Percentiles rank a stretch among this genome's conserved stretches.
Evolutionary conservation across 805 yeast species (phyloP).

Genomic region (Spathaspora hagerdaliae): DNA sequence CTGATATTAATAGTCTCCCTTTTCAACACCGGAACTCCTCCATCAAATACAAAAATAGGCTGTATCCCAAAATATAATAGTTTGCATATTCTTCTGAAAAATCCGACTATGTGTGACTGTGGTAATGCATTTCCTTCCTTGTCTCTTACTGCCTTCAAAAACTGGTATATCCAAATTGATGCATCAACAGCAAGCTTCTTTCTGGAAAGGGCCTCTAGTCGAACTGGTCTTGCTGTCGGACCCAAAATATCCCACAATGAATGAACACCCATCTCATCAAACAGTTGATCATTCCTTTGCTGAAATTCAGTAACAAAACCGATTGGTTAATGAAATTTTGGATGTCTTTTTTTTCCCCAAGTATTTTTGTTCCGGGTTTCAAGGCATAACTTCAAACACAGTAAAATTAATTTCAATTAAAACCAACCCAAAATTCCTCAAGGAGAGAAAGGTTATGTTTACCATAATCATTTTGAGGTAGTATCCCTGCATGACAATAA

Average conservation of each 20-base stretch:
- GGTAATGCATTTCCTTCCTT: slow-evolving; percentile 71
- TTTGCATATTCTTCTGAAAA: slow-evolving; percentile 90
- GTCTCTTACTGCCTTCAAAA: slow-evolving; percentile 90
- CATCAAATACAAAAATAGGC: slow-evolving; percentile 93
- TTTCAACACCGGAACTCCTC: slow-evolving; percentile 87
- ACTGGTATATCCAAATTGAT: slow-evolving; percentile 97
- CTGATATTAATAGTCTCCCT: slow-evolving; percentile 72
- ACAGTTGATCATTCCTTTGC: no score
- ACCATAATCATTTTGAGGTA: no score
- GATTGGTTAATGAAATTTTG: no score
- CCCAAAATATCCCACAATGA: slow-evolving; percentile 90
- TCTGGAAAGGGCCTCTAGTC: slow-evolving; percentile 77
- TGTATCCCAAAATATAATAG: slow-evolving; percentile 78
- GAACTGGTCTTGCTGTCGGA: slow-evolving; percentile 86
- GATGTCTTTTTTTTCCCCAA: no score
- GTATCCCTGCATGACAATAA: no score
- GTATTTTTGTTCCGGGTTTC: no score
- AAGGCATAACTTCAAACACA: no score
- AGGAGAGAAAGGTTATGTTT: no score
- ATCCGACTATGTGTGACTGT: slow-evolving; percentile 91
- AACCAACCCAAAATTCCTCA: no score
- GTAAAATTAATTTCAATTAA: no score
- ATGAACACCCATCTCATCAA: slow-evolving; percentile 80
- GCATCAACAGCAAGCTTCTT: slow-evolving; percentile 92
- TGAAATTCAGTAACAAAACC: no score